phyloP scores from a whole-genome alignment of 345 rosid genomes.

The Euphorbia tirucalli region DNA sequence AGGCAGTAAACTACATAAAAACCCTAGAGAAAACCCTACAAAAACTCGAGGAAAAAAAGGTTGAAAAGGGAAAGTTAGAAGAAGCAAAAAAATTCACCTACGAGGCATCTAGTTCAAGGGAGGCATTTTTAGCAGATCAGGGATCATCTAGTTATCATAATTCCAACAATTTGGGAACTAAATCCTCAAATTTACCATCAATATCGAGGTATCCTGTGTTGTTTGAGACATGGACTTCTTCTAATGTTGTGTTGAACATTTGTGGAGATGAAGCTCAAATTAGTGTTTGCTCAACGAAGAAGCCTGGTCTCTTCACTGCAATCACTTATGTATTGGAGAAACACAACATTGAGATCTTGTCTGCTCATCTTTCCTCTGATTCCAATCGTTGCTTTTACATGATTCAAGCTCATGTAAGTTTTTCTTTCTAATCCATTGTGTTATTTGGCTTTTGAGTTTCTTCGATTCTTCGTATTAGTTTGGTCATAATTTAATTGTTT shows the following conservation, averaged over 20 bases:
- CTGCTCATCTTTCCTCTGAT: conserved; percentile 48
- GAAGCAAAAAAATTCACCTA: no score
- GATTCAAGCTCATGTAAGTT: conserved; percentile 62
- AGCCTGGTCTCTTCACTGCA: conserved; percentile 44
- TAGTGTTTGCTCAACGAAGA: conserved; percentile 47
- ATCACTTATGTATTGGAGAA: conserved; percentile 59
- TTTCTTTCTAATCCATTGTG: not conserved
- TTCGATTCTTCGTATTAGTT: no score
- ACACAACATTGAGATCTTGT: conserved; percentile 50
- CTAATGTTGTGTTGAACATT: conserved; percentile 56
- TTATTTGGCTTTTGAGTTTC: no score
- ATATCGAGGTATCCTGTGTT: conserved; percentile 27
- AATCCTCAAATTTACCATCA: not conserved
- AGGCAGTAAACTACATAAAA: conserved; percentile 47
- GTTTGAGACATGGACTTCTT: conserved; percentile 59
- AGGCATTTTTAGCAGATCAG: conserved; percentile 50
- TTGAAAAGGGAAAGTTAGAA: conserved; percentile 29
- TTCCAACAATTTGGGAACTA: conserved; percentile 11
- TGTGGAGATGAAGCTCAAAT: conserved; percentile 60
- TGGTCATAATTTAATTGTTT: no score
- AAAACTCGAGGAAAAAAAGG: conserved; percentile 37
- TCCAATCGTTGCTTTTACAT: conserved; percentile 39
- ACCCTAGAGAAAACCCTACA: conserved; percentile 42
- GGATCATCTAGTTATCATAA: conserved; percentile 16
- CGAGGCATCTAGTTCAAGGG: conserved; percentile 33